phyloP scores from a whole-genome alignment of 345 rosid species.

The Barbarea vulgaris region DNA sequence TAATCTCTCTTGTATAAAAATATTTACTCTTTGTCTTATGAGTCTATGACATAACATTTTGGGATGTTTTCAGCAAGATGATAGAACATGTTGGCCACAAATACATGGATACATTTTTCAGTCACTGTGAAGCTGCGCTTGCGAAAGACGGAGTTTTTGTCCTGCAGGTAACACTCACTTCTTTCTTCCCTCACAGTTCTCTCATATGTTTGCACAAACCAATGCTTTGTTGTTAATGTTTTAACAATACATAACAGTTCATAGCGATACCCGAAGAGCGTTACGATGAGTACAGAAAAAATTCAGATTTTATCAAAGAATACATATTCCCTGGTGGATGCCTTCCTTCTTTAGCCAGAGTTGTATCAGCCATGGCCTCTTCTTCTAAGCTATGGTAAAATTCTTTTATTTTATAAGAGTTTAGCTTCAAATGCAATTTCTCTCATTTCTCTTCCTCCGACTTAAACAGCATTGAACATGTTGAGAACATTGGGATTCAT shows the following conservation, averaged over 20 bases:
- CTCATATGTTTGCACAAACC: too few relatives aligned
- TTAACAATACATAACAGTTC: conserved; percentile 47
- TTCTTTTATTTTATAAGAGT: too few relatives aligned
- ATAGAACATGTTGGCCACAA: conserved; percentile 82
- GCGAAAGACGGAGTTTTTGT: conserved; percentile 72
- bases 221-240: neutral
- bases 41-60: neutral
- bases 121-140: conserved; percentile 63
- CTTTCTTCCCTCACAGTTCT: neutral
- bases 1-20: neutral
- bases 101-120: conserved; percentile 72
- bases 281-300: conserved; percentile 61
- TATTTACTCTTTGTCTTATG: neutral
- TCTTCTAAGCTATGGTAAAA: conserved; percentile 75
- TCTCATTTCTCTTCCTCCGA: too few relatives aligned
- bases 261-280: conserved; percentile 74
- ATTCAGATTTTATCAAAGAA: conserved; percentile 90
- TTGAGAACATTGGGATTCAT: conserved; percentile 80
- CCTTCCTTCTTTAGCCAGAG: conserved; percentile 64
- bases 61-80: conserved; percentile 65
- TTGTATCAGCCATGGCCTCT: conserved; percentile 75
- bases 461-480: conserved; percentile 41
- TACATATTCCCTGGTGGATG: conserved; percentile 95
- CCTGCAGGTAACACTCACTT: conserved; percentile 52
- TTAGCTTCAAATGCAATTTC: too few relatives aligned